Conservation (phyloP, 148 eudicot species). For the Drosera capensis region DNA sequence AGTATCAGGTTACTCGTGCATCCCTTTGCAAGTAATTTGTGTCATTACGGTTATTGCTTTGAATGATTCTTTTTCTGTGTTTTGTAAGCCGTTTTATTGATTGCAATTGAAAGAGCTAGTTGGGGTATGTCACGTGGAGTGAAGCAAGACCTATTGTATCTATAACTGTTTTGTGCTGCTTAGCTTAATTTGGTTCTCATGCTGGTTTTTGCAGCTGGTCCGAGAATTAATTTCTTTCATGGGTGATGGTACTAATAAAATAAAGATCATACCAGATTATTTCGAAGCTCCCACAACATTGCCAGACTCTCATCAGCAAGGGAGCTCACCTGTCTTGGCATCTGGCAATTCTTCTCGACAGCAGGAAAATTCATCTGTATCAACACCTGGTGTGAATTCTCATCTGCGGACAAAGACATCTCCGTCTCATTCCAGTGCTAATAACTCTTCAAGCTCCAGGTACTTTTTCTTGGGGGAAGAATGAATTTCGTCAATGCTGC, state of each 20-base stretch:
- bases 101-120: too few species aligned
- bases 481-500: background rate
- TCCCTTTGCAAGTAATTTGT: too few species aligned
- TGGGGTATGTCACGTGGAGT: too few species aligned
- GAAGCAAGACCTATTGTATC: too few species aligned
- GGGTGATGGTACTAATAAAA: conserved; percentile 70
- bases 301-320: conserved; percentile 13
- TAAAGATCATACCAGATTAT: conserved; percentile 61
- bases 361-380: conserved; percentile 10
- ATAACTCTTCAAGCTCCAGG: conserved; percentile 42
- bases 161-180: too few species aligned
- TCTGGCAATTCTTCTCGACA: conserved; percentile 18
- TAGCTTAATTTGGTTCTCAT: too few species aligned
- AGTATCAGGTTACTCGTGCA: too few species aligned
- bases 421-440: conserved; percentile 12
- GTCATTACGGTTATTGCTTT: too few species aligned
- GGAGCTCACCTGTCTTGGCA: conserved; percentile 15
- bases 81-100: too few species aligned
- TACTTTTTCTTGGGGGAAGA: conserved; percentile 9
- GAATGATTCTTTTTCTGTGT: too few species aligned
- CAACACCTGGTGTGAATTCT: conserved; percentile 20
- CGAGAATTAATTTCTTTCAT: conserved; percentile 21
- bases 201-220: conserved; percentile 2
- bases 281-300: conserved; percentile 35
- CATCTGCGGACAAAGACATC: conserved; percentile 9